Evolutionary conservation across 345 rosid species (phyloP), one percentile per base, ranked within the genome.

Genomic region (Salix arbutifolia): DNA sequence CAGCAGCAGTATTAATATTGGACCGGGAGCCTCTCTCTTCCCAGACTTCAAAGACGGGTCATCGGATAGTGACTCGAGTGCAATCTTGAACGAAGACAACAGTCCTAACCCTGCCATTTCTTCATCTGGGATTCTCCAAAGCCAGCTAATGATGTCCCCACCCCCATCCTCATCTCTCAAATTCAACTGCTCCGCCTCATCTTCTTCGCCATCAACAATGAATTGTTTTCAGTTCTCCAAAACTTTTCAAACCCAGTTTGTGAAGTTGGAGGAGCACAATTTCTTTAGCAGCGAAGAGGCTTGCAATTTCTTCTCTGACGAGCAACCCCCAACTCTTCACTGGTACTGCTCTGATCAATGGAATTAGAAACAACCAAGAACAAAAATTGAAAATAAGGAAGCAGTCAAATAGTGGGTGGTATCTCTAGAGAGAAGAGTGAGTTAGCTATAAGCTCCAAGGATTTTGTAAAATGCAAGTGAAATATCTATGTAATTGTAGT

Each of bases 51-150:
- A 85, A 78, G 97, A 89, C 26, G 98, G 96, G 72, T 91, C 96
- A 1, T 91, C 99, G 1, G 99, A 93, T 44, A 93, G 99, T 50
- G 98, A 92, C 70, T 90, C 97, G 5, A 90, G 98, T 70, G 99
- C 97, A 0, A 83, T 95, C 76, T 70, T 95, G 31, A 95, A 90
- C 68, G 97, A 91, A 30, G 93, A 91, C 52, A 90, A 86, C 82
- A 90, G 90, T 86, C 90, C 94, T 1, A 90, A 83, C 82, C 87
- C 50, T 4, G 84, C 85, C 31, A 85, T 87, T 48, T 83, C 90
- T 12, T 86, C 89, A 40, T 70, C 86, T 31, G 87, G 78, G 46
- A 60, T 72, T 53, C 73, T 81, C 66, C 85, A 83, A 73, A 70
- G 65, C 79, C 89, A 85, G 67, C 74, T 86, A 30, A 60, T 81